Conservation (phyloP, 2,329 filamentous ascomycete genomes). For the Coniochaeta hoffmannii region DNA sequence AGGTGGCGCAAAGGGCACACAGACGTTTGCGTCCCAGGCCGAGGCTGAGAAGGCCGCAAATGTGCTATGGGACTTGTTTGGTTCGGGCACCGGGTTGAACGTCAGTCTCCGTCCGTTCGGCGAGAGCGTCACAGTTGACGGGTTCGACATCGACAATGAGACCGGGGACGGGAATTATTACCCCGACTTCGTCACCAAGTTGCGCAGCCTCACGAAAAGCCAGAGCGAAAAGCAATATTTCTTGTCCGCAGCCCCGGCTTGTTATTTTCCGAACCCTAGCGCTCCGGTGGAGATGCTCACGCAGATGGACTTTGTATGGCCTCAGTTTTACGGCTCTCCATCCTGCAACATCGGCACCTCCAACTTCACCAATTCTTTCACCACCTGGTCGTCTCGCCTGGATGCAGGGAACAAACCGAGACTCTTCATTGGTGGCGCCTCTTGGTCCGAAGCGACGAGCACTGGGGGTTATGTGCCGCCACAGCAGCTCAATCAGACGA, state of each 20-base stretch:
- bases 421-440: neutral
- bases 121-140: slow-evolving; percentile 6
- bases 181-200: slow-evolving; percentile 6
- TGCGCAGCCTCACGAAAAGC: neutral
- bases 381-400: neutral
- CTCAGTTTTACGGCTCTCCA: slow-evolving; percentile 9
- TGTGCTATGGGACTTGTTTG: slow-evolving; percentile 9
- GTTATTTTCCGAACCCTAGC: slow-evolving; percentile 6
- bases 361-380: slow-evolving; percentile 3
- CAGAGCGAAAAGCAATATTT: slow-evolving; percentile 8
- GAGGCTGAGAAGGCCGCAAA: slow-evolving; percentile 8
- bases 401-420: neutral
- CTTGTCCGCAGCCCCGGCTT: slow-evolving; percentile 9
- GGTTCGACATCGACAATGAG: slow-evolving; percentile 7
- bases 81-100: slow-evolving; percentile 3
- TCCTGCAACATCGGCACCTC: slow-evolving; percentile 7
- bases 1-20: slow-evolving; percentile 20
- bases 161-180: neutral
- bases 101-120: slow-evolving; percentile 9
- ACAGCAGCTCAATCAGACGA: neutral
- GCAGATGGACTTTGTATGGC: slow-evolving; percentile 13
- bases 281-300: slow-evolving; percentile 9
- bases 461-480: neutral
- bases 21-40: slow-evolving; percentile 5
- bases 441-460: neutral